Evolutionary conservation across 2,329 filamentous ascomycete genomes (phyloP).

Genomic region (Claviceps sp.): DNA sequence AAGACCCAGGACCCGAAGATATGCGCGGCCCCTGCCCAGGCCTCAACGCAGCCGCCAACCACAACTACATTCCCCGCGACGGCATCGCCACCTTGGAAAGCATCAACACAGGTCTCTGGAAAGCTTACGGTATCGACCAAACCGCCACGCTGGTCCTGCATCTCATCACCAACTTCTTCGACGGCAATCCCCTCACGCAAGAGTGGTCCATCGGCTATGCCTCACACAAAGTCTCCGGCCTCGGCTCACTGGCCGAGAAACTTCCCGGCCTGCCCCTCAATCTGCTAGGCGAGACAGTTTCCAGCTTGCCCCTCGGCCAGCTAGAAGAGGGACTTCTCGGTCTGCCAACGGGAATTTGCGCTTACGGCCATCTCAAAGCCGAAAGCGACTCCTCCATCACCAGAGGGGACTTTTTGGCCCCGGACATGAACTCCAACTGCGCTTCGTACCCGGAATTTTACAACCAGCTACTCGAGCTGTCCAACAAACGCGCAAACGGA

Average conservation of each 20-base stretch:
- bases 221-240: constrained; percentile 1
- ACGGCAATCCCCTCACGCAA: constrained; percentile 4
- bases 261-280: neutral
- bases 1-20: constrained; percentile 1
- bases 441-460: constrained; percentile 3
- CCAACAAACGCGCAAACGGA: constrained; percentile 28
- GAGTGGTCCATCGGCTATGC: constrained; percentile 7
- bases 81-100: constrained; percentile 11
- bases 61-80: constrained; percentile 18
- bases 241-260: constrained; percentile 1
- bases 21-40: constrained; percentile 14
- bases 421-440: constrained; percentile 2
- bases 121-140: constrained; percentile 4
- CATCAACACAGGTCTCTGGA: constrained; percentile 3
- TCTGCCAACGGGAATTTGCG: constrained; percentile 4
- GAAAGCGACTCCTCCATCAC: constrained; percentile 12
- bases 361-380: constrained; percentile 1
- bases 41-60: constrained; percentile 21
- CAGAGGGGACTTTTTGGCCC: constrained; percentile 2
- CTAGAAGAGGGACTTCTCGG: constrained; percentile 2
- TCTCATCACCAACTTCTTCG: constrained; percentile 1
- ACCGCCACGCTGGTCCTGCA: constrained; percentile 2
- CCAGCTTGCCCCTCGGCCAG: neutral
- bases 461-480: constrained; percentile 22
- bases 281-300: too few species aligned